A percentile compares a stretch with the other conserved stretches of the same genome.
Evolutionary conservation across 805 yeast genomes (phyloP).

Genomic region (Torulaspora franciscae): DNA sequence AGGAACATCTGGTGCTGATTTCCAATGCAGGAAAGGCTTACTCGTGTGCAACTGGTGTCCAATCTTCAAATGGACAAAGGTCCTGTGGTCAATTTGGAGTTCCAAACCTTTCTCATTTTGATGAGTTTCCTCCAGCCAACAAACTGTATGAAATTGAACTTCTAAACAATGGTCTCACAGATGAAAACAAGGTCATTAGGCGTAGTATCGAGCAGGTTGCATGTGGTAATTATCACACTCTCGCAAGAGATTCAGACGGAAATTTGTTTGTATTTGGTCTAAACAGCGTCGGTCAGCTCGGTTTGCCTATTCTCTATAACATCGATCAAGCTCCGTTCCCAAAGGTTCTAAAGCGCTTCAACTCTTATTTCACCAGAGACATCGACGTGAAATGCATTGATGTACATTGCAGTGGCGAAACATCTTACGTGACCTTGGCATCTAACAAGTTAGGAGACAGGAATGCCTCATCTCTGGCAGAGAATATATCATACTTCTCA

Average conservation of each 20-base stretch:
- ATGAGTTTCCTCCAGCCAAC: constrained; percentile 46
- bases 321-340: constrained; percentile 73
- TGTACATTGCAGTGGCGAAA: constrained; percentile 66
- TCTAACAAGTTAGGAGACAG: background rate
- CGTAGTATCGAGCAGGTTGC: constrained; percentile 58
- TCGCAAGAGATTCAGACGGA: constrained; percentile 65
- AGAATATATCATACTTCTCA: constrained; percentile 43
- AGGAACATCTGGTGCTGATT: constrained; percentile 60
- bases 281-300: constrained; percentile 81
- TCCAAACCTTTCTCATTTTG: constrained; percentile 65
- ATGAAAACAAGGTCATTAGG: constrained; percentile 21
- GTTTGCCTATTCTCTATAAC: constrained; percentile 58
- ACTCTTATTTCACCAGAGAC: constrained; percentile 39
- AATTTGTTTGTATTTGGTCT: constrained; percentile 81
- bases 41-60: constrained; percentile 47
- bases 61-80: constrained; percentile 33
- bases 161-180: constrained; percentile 23
- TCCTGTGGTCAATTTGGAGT: constrained; percentile 80
- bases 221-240: constrained; percentile 67
- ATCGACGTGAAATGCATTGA: constrained; percentile 45
- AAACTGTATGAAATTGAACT: constrained; percentile 43
- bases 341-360: constrained; percentile 40
- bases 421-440: constrained; percentile 48
- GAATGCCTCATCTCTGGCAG: constrained; percentile 25
- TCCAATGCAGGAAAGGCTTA: constrained; percentile 57